These are phyloP conservation scores for Ceratobasidium sp. DNA, from an alignment of 1,284 basidiomycete genomes.

Conservation along the genomic window DNA sequence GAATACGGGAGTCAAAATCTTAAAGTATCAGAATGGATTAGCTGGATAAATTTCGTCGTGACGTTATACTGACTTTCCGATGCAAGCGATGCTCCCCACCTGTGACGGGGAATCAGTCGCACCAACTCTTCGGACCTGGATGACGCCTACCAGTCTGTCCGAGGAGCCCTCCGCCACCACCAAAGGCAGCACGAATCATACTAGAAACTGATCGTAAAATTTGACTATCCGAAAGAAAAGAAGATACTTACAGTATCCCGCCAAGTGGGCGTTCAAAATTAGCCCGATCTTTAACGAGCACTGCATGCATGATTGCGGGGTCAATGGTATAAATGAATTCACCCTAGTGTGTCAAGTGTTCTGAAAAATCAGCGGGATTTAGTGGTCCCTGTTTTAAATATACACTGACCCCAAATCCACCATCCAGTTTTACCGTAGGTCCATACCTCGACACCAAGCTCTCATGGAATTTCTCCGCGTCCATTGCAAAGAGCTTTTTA, in stretches of 20 bases:
- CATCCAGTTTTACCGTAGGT: slow-evolving; percentile 64
- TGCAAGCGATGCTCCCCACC: slow-evolving; percentile 31
- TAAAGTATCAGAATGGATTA: slow-evolving; percentile 54
- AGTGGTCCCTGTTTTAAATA: neutral
- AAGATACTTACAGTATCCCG: slow-evolving; percentile 61
- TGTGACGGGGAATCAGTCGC: neutral
- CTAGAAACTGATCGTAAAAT: neutral
- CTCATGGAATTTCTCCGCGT: slow-evolving; percentile 55
- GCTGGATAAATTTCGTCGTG: slow-evolving; percentile 64
- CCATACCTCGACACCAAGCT: slow-evolving; percentile 63
- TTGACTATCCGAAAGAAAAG: too few relatives aligned
- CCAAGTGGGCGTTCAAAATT: slow-evolving; percentile 67
- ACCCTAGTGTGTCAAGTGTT: slow-evolving; percentile 52
- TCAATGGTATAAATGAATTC: slow-evolving; percentile 67
- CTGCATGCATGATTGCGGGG: slow-evolving; percentile 63
- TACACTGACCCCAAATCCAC: slow-evolving; percentile 66
- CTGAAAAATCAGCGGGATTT: neutral
- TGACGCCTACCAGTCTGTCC: slow-evolving; percentile 26
- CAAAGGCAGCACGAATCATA: slow-evolving; percentile 52
- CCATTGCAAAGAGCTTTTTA: neutral
- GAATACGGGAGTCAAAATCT: slow-evolving; percentile 66
- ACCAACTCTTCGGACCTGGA: neutral
- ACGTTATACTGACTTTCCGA: slow-evolving; percentile 22
- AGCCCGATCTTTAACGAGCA: slow-evolving; percentile 65
- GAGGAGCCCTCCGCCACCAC: slow-evolving; percentile 57